phyloP scores from a whole-genome alignment of 1,284 basidiomycete species.

The Leccinum angustisporum region DNA sequence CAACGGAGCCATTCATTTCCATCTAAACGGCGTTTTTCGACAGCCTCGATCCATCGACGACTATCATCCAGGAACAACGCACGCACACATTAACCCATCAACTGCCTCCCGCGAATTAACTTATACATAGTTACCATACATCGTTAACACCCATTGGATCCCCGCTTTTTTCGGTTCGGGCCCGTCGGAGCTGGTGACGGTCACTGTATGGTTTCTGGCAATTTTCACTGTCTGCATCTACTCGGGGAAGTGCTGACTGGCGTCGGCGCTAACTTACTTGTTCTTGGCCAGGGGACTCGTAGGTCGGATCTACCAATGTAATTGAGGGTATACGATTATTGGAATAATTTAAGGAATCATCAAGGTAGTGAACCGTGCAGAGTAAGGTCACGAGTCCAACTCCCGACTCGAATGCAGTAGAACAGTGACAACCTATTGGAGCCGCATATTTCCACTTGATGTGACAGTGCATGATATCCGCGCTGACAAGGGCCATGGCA shows the following conservation, averaged over 20 bases:
- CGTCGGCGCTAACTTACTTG: background rate
- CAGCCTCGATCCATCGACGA: background rate
- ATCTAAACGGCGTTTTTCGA: background rate
- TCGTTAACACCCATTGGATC: background rate
- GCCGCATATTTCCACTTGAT: no score
- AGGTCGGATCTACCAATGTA: no score
- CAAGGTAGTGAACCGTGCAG: no score
- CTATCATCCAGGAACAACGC: background rate
- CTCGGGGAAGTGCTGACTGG: background rate
- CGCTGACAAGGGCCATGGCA: no score
- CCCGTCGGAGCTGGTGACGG: background rate
- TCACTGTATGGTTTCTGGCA: background rate
- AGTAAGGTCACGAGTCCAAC: no score
- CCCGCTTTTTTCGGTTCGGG: background rate
- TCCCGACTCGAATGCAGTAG: no score
- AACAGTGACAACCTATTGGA: no score
- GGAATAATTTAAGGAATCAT: no score
- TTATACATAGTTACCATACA: background rate
- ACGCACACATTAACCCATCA: background rate
- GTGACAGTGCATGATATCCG: no score
- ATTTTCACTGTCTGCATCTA: background rate
- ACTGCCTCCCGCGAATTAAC: background rate
- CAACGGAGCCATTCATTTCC: background rate
- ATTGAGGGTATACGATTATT: no score
- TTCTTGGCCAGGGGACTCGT: no score